Percentiles rank a stretch among this genome's conserved stretches.
Conservation (phyloP, 148 eudicot species). For the Chenopodium berlandieri region DNA sequence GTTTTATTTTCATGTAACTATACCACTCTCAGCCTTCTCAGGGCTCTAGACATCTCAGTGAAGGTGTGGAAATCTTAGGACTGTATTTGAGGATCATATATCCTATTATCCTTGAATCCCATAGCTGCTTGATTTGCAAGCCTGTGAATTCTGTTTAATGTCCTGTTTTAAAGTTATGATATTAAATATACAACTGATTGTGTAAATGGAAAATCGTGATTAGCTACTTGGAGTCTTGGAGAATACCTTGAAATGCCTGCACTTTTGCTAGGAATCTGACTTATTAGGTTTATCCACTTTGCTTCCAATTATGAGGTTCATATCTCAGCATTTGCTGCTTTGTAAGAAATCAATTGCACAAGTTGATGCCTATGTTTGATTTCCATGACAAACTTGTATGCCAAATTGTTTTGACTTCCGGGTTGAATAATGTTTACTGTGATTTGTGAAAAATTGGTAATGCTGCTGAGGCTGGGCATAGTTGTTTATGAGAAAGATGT, state of each 20-base stretch:
- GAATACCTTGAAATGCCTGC: neutral
- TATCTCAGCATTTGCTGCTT: neutral
- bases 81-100: neutral
- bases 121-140: neutral
- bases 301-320: neutral
- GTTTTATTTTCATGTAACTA: neutral
- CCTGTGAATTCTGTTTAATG: neutral
- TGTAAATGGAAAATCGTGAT: neutral
- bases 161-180: neutral
- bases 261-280: neutral
- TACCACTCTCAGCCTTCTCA: neutral
- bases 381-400: neutral
- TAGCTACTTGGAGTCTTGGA: neutral
- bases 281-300: neutral
- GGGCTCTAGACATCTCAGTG: neutral
- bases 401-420: neutral
- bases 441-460: neutral
- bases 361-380: neutral
- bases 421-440: neutral
- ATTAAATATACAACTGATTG: neutral
- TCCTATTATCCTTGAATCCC: neutral
- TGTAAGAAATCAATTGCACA: neutral
- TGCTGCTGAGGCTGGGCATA: neutral
- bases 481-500: neutral
- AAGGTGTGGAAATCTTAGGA: neutral